phyloP scores from a whole-genome alignment of 768 basidiomycete species.

The Xerocomellus dryophilus region DNA sequence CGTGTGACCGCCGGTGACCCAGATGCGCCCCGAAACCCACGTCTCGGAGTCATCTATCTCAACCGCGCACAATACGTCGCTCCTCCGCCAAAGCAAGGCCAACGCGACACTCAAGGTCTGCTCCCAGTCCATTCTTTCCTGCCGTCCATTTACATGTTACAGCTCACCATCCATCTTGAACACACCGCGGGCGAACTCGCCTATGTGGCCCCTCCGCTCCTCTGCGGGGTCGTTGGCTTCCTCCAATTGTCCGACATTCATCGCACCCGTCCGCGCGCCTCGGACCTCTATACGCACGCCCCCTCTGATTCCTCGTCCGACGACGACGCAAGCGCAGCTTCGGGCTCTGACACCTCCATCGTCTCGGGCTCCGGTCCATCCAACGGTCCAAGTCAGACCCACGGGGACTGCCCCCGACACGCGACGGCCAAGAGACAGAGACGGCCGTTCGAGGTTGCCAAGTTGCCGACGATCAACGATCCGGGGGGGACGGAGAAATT shows the following conservation, averaged over 20 bases:
- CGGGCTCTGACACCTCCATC: conserved; percentile 21
- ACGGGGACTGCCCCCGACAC: neutral
- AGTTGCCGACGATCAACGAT: conserved; percentile 52
- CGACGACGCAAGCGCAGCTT: neutral
- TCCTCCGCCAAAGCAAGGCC: conserved; percentile 69
- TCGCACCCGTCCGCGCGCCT: conserved; percentile 47
- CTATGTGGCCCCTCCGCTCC: conserved; percentile 63
- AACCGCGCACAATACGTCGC: conserved; percentile 75
- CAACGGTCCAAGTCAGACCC: neutral
- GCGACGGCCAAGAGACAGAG: conserved; percentile 20
- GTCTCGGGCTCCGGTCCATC: conserved; percentile 12
- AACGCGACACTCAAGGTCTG: conserved; percentile 73
- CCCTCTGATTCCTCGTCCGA: conserved; percentile 33
- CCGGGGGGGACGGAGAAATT: conserved; percentile 66
- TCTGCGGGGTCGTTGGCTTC: conserved; percentile 62
- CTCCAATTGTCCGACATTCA: conserved; percentile 53
- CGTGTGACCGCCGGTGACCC: conserved; percentile 56
- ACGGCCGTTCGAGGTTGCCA: conserved; percentile 30
- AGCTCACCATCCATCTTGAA: conserved; percentile 61
- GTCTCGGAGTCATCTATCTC: conserved; percentile 62
- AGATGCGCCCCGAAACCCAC: conserved; percentile 52
- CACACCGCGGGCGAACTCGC: conserved; percentile 51
- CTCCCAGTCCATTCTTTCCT: neutral
- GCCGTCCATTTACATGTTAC: neutral
- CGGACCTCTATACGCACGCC: conserved; percentile 41